A percentile compares a stretch with the other conserved stretches of the same genome.
Evolutionary conservation across 2,329 filamentous ascomycete species (phyloP).

Genomic region (Aspergillus aculeatus): DNA sequence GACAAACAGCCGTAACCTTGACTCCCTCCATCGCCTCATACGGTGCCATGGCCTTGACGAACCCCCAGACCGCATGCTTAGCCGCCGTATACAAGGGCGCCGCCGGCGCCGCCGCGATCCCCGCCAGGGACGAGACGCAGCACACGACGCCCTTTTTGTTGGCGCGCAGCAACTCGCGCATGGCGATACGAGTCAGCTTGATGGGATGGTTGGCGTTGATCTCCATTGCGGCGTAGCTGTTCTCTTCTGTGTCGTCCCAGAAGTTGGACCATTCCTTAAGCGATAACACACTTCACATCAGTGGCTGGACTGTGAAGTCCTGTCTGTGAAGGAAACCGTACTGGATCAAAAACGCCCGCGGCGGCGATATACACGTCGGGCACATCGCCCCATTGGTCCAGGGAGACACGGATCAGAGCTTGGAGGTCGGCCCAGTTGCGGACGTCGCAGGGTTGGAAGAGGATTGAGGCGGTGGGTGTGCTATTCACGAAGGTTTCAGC

Average conservation of each 20-base stretch:
- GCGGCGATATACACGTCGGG: slow-evolving; percentile 5
- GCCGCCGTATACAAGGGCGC: slow-evolving; percentile 6
- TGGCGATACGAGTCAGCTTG: slow-evolving; percentile 10
- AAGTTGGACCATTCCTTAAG: slow-evolving; percentile 2
- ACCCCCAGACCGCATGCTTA: slow-evolving; percentile 11
- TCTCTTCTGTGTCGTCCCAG: slow-evolving; percentile 5
- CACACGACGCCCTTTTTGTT: slow-evolving; percentile 10
- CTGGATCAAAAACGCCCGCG: slow-evolving; percentile 11
- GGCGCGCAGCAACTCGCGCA: neutral
- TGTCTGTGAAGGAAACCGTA: neutral
- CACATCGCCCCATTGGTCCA: slow-evolving; percentile 2
- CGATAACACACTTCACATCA: too few relatives aligned
- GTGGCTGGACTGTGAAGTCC: too few relatives aligned
- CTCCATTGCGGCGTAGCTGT: slow-evolving; percentile 2
- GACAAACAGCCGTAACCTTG: slow-evolving; percentile 9
- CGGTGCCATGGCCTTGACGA: neutral
- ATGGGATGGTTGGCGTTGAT: slow-evolving; percentile 10
- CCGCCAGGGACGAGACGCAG: neutral
- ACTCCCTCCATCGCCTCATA: slow-evolving; percentile 5
- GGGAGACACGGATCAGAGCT: neutral
- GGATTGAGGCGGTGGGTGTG: neutral
- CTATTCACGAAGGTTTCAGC: slow-evolving; percentile 1
- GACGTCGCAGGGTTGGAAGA: slow-evolving; percentile 7
- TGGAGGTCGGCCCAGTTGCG: slow-evolving; percentile 3
- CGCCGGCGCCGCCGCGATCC: neutral